Evolutionary conservation across 148 eudicot species (phyloP), one percentile per base, ranked within the genome.

Genomic region (Diospyros kaki): DNA sequence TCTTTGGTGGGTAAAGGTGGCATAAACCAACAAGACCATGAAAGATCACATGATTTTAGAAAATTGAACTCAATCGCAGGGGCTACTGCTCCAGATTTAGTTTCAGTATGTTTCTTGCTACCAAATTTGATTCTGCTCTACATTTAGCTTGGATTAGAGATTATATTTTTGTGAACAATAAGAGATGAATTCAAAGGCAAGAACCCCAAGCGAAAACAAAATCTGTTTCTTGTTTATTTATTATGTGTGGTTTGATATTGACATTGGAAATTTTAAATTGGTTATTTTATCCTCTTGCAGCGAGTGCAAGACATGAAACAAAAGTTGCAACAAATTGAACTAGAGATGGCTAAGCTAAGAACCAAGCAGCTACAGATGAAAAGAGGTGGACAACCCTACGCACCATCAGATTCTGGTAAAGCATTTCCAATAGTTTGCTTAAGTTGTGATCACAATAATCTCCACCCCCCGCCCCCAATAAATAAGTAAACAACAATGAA

Each of bases 311-410:
- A 76, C 54, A 76, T 83, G 66, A 86, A 76, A 79, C 60, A 66
- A 43, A 83, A 73, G 38, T 43, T 83, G 78, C 73, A 17, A 18
- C 80, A 83, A 77, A 75, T 86, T 41, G 86, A 86, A 77, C 66
- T 43, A 51, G 88, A 86, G 73, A 76, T 86, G 76, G 54, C 62
- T 56, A 73, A 67, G 81, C 73, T 86, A 68, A 82, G 82, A 17
- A 51, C 80, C 64, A 83, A 73, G 82, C 82, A 83, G 66, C 52
- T 73, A 8, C 69, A 43, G 58, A 73, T 72, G 73, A 77, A 68
- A 12, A 85, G 55, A 59, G 82, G 78, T 69, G 76, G 72, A 63
- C 70, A 63, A n/a, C 71, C 71, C 48, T 74, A 60, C 64, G 68
- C 63, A 75, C 62, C 65, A 17, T 55, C 64, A 12, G 58, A 55